Base-by-base conservation (phyloP, 768 basidiomycete genomes). In the Mycena pura region DNA sequence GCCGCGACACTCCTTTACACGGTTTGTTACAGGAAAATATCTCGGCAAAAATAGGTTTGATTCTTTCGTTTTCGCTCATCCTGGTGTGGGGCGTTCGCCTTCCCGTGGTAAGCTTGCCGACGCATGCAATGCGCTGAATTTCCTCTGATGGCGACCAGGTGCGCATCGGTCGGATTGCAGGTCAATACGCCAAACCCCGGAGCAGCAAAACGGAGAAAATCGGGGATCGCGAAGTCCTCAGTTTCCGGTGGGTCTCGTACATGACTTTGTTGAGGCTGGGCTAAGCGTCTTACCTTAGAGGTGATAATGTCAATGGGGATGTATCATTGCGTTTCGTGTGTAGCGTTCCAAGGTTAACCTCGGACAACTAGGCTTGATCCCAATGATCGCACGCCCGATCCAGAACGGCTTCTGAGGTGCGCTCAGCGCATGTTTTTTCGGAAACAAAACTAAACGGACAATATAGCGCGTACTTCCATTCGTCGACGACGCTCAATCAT, bases 261-360 rank as follows among this genome's bases (percentile, higher is more conserved):
- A 46, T 24, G 41, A 38, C 38, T 13, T 11, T 22, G n/a, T 11
- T 3, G 25, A 41, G 4, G 27, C 34, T 45, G 19, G 9, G 40
- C 21, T 46, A 17, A 25, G 9, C 21, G 25, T 34, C 21, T 21
- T 4, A 50, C 57, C 11, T 51, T 22, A 95, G 96, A 66, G 97
- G 97, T 14, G 96, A 99, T 77, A 99, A 96, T 69, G 89, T 99
- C 43, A 99, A 99, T 68, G 94, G 95, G 86, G 89, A 73, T 61
- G 84, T 68, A 21, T 39, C 40, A 28, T 39, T 15, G 43, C 38
- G 22, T 39, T 60, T 36, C 52, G 15, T 44, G 36, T 34, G 31
- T 31, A 38, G n/a, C 39, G 31, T 41, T 27, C 62, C 70, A 51
- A 62, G 61, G 39, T 62, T 68, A 34, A 53, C 50, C 61, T 34